Evolutionary conservation across 345 rosid genomes (phyloP).

Genomic region (Physaria fendleri): DNA sequence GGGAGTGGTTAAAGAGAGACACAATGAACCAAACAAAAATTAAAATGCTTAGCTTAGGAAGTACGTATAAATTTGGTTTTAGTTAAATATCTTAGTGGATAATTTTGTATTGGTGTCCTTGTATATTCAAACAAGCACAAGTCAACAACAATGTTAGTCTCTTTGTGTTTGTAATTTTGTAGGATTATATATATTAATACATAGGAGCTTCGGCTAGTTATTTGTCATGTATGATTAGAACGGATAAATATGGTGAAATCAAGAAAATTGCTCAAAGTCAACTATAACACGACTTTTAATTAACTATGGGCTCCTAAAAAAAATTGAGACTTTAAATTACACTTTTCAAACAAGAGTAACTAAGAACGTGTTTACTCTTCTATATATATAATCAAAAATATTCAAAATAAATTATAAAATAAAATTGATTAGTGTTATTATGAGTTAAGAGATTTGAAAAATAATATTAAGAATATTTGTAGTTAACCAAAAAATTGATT

Average conservation of each 20-base stretch:
- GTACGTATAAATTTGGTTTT: slow-evolving; percentile 13
- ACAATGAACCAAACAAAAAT: slow-evolving; percentile 12
- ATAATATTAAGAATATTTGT: too few species aligned
- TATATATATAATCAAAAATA: too few species aligned
- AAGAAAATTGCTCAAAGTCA: slow-evolving; percentile 12
- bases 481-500: too few species aligned
- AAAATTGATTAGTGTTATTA: too few species aligned
- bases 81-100: slow-evolving; percentile 10
- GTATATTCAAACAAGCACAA: slow-evolving; percentile 26
- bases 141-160: slow-evolving; percentile 28
- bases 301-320: background rate
- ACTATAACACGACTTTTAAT: slow-evolving; percentile 21
- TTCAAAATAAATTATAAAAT: too few species aligned
- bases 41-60: slow-evolving; percentile 26
- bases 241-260: slow-evolving; percentile 12
- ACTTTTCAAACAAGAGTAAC: too few species aligned
- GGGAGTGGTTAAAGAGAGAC: slow-evolving; percentile 34
- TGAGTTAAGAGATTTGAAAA: too few species aligned
- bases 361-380: too few species aligned
- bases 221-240: slow-evolving; percentile 27
- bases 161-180: slow-evolving; percentile 30
- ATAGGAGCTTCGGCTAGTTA: slow-evolving; percentile 12
- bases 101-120: slow-evolving; percentile 23
- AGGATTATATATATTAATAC: slow-evolving; percentile 1
- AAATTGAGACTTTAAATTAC: too few species aligned